Conservation (phyloP, 352 stramenopile genomes). For the Pythium folliculosum region DNA sequence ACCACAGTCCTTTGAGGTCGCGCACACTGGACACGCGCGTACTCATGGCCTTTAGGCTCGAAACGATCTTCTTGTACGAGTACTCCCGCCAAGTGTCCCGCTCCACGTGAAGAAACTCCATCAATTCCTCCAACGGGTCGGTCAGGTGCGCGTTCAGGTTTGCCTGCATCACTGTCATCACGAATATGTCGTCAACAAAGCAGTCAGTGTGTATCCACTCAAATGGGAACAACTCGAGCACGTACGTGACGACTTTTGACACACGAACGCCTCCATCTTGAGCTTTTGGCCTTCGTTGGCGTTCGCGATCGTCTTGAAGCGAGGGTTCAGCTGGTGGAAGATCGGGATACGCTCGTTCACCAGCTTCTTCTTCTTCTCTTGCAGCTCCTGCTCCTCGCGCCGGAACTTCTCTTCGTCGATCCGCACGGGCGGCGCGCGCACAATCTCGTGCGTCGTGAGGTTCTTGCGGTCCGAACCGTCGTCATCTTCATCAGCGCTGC, state of each 20-base stretch:
- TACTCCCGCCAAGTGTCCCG: constrained; percentile 77
- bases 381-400: constrained; percentile 47
- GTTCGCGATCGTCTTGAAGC: constrained; percentile 51
- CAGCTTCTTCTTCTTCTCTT: constrained; percentile 51
- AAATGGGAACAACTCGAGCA: background rate
- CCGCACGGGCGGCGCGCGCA: constrained; percentile 37
- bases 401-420: constrained; percentile 41
- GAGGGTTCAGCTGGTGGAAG: constrained; percentile 79
- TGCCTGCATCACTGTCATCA: constrained; percentile 47
- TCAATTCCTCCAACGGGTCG: constrained; percentile 72
- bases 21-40: constrained; percentile 56
- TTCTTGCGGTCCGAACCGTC: constrained; percentile 58
- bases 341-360: constrained; percentile 59
- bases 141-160: constrained; percentile 83
- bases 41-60: constrained; percentile 69
- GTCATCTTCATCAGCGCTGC: constrained; percentile 41
- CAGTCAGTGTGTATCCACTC: background rate
- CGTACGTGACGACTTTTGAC: constrained; percentile 72
- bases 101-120: constrained; percentile 80
- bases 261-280: constrained; percentile 63
- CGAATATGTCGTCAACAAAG: background rate
- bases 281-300: constrained; percentile 34
- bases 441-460: constrained; percentile 37
- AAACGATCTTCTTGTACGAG: constrained; percentile 85
- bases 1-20: constrained; percentile 64